phyloP scores from a whole-genome alignment of 169 alveolate genomes.

The Plasmodium coatneyi region DNA sequence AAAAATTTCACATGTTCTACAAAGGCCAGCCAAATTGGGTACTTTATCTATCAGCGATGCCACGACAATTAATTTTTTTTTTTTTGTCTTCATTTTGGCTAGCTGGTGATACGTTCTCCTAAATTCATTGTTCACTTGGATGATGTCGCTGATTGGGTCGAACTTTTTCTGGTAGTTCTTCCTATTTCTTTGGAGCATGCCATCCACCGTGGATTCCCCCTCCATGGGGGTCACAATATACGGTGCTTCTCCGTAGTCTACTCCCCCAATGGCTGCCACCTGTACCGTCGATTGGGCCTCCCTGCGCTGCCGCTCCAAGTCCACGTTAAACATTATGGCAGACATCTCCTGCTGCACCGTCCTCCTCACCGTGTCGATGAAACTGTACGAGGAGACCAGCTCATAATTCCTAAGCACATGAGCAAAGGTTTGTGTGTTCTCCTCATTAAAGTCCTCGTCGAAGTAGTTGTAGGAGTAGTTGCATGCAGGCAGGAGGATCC shows the following conservation, averaged over 20 bases:
- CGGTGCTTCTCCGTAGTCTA: too few species aligned
- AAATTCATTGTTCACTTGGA: constrained; percentile 18
- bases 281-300: background rate
- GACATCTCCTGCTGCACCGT: constrained; percentile 61
- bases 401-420: constrained; percentile 38
- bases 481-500: constrained; percentile 28
- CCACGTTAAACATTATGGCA: constrained; percentile 14
- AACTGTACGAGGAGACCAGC: constrained; percentile 23
- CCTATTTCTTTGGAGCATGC: background rate
- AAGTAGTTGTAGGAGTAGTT: constrained; percentile 32
- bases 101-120: constrained; percentile 20
- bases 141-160: constrained; percentile 50
- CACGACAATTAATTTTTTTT: constrained; percentile 87
- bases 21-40: constrained; percentile 93
- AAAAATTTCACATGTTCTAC: constrained; percentile 93
- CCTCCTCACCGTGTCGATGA: constrained; percentile 18
- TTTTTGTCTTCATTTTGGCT: constrained; percentile 62
- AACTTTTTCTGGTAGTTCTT: constrained; percentile 77
- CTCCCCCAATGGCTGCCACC: background rate
- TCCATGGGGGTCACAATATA: background rate
- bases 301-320: constrained; percentile 15
- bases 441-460: constrained; percentile 40
- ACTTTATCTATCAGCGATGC: constrained; percentile 91
- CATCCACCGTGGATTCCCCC: too few species aligned
- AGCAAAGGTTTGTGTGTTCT: constrained; percentile 15